Evolutionary conservation across 208 protist genomes (phyloP).

Genomic region (Wallacemonas sp.): DNA sequence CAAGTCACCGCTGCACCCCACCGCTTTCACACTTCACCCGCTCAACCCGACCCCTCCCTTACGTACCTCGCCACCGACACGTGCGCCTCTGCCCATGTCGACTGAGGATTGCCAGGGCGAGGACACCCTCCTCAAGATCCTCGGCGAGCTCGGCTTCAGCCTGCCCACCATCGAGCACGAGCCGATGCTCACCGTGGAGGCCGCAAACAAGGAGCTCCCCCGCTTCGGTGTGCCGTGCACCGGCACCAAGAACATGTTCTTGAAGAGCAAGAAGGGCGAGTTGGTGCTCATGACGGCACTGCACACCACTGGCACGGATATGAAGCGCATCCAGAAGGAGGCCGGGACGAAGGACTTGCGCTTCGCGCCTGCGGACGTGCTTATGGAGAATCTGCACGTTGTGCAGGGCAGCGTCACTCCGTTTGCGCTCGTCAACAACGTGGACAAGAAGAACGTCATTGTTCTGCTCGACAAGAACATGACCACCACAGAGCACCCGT

Average conservation of each 20-base stretch:
- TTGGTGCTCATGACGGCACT: constrained; percentile 78
- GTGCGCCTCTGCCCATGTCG: constrained; percentile 30
- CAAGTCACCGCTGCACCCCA: neutral
- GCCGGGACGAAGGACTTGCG: constrained; percentile 75
- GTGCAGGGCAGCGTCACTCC: constrained; percentile 80
- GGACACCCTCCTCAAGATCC: constrained; percentile 46
- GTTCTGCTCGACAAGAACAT: constrained; percentile 77
- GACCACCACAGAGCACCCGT: constrained; percentile 22
- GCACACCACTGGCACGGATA: constrained; percentile 63
- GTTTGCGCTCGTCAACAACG: constrained; percentile 83
- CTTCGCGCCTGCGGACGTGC: constrained; percentile 69
- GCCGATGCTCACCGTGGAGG: constrained; percentile 72
- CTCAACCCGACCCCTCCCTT: neutral
- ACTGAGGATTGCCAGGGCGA: constrained; percentile 55
- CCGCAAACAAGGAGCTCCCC: constrained; percentile 53
- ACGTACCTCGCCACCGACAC: too few relatives aligned
- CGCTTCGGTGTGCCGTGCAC: constrained; percentile 43
- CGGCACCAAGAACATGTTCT: constrained; percentile 87
- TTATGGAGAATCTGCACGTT: constrained; percentile 67
- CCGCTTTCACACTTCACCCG: neutral
- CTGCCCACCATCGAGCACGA: constrained; percentile 64
- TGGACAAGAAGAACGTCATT: constrained; percentile 55
- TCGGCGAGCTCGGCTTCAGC: constrained; percentile 38
- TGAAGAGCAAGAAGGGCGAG: constrained; percentile 91
- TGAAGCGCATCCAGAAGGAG: constrained; percentile 74